phyloP scores from a whole-genome alignment of 2,329 filamentous ascomycete species.

The Capronia coronata region DNA sequence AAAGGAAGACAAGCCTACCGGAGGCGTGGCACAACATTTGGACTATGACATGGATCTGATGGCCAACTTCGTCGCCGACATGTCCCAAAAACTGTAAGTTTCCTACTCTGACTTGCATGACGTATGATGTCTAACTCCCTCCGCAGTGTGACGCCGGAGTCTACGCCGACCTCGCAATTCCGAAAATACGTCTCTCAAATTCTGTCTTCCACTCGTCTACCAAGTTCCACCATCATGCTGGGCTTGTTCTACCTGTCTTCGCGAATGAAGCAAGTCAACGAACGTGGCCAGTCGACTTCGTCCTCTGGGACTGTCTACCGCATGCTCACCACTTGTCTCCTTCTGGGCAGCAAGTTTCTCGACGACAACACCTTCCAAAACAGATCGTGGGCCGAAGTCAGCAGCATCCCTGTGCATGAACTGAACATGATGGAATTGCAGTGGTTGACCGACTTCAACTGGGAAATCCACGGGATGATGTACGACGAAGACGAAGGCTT shows the following conservation, averaged over 20 bases:
- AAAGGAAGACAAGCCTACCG: constrained; percentile 63
- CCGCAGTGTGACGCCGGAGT: constrained; percentile 56
- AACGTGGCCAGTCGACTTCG: constrained; percentile 48
- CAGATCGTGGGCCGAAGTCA: constrained; percentile 92
- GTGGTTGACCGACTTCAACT: constrained; percentile 77
- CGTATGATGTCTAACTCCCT: constrained; percentile 51
- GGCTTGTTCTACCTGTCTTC: constrained; percentile 85
- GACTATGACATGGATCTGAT: constrained; percentile 96
- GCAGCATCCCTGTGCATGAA: constrained; percentile 75
- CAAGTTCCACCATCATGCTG: constrained; percentile 83
- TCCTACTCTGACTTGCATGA: not conserved
- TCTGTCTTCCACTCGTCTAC: constrained; percentile 79
- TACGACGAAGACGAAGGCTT: constrained; percentile 65
- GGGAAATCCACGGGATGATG: constrained; percentile 80
- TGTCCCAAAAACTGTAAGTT: constrained; percentile 68
- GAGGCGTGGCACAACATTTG: constrained; percentile 86
- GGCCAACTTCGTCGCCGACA: constrained; percentile 90
- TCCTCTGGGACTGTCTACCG: constrained; percentile 71
- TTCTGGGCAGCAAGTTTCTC: constrained; percentile 89
- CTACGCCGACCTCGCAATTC: constrained; percentile 63
- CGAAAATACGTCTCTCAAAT: constrained; percentile 90
- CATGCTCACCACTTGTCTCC: constrained; percentile 74
- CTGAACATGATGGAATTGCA: constrained; percentile 81
- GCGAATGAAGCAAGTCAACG: constrained; percentile 68
- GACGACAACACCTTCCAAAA: constrained; percentile 98